phyloP scores from a whole-genome alignment of 768 basidiomycete species.

The Leccinum imitatum region DNA sequence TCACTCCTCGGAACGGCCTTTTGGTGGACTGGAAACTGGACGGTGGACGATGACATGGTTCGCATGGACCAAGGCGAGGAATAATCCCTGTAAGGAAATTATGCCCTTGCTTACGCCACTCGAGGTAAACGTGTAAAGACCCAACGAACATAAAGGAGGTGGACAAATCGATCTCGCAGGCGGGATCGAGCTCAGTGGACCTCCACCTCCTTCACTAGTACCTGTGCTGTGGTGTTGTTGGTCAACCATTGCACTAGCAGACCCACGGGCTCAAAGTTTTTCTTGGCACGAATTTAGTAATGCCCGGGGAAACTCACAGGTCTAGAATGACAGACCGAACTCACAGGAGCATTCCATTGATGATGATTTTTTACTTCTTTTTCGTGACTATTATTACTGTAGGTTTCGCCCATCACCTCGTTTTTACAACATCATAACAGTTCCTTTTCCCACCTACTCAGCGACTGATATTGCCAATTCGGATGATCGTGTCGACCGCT shows the following conservation, averaged over 20 bases:
- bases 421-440: background rate
- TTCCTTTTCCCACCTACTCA: background rate
- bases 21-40: conserved; percentile 40
- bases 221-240: conserved; percentile 1
- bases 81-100: conserved; percentile 56
- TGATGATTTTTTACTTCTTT: background rate
- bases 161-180: conserved; percentile 73
- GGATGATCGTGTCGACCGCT: conserved; percentile 2
- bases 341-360: background rate
- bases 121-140: conserved; percentile 43
- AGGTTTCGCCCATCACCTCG: conserved; percentile 1
- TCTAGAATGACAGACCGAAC: background rate
- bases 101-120: conserved; percentile 52
- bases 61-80: conserved; percentile 36
- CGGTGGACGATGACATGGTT: conserved; percentile 41
- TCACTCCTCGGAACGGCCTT: conserved; percentile 49
- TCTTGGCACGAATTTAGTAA: background rate
- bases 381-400: background rate
- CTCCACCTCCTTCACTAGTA: conserved; percentile 9
- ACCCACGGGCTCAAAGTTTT: background rate
- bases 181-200: conserved; percentile 55
- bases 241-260: background rate
- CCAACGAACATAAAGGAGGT: conserved; percentile 39
- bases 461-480: conserved; percentile 7
- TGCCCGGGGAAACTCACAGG: background rate